Evolutionary conservation across 768 basidiomycete species (phyloP), one percentile per base, ranked within the genome.

Genomic region (Cystobasidiopsis lactophilus): DNA sequence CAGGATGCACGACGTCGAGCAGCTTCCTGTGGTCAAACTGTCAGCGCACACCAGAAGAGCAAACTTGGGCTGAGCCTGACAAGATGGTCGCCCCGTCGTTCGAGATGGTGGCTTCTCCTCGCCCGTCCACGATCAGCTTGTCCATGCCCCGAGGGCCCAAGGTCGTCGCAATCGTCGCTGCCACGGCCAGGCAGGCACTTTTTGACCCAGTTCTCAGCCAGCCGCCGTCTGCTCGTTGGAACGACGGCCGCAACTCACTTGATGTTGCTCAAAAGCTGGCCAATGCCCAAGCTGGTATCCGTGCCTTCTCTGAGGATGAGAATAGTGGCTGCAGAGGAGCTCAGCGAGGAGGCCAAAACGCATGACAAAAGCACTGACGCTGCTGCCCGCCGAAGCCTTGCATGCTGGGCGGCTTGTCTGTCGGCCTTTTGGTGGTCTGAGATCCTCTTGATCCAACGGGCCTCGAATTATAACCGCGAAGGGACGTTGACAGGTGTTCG

Each of bases 101-200:
- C 21, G 93, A 96, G 65, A 98, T 98, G 70, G 93, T 91, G 9
- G 93, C 86, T 56, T 89, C 82, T 47, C 93, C 91, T 52, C 88
- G 77, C 54, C 84, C 80, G 56, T 80, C 80, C 2, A 95, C 91
- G 59, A 93, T 93, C 35, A 96, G 72, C 66, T 96, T 96, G 68
- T 98, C 93, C 93, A 98, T 96, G 57, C 93, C 93, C 55, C 93
- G 73, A 7, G 93, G 93, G 14, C 93, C 93, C n/a, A 98, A 77
- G 30, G 93, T 96, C 52, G 77, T 86, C 21, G 93, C 74, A 51
- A 98, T 76, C 2, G 85, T 95, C 65, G 85, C 77, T 44, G 89
- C 70, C 59, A 98, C 80, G 18, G 89, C 86, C 52, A 89, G 77
- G 71, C 91, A 95, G 66, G 91, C 89, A 3, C 85, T 98, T 68